These are phyloP conservation scores for Retiboletus flavoniger DNA, from an alignment of 1,284 basidiomycete species.

Conservation along the genomic window DNA sequence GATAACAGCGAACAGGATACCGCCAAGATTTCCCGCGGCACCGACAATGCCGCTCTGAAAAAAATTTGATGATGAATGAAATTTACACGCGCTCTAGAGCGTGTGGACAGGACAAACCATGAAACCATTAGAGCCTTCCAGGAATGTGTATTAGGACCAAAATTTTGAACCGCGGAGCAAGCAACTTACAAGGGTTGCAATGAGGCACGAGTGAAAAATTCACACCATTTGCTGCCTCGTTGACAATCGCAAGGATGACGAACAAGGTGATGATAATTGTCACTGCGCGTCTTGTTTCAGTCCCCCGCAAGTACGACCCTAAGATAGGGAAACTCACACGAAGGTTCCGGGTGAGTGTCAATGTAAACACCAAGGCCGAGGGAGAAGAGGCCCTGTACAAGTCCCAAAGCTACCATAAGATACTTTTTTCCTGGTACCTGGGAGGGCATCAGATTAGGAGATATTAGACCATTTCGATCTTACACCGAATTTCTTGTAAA, in stretches of 20 bases:
- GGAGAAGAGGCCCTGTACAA: slow-evolving; percentile 47
- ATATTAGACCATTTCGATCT: no score
- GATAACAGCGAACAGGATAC: slow-evolving; percentile 48
- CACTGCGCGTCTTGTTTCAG: slow-evolving; percentile 7
- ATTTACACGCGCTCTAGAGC: no score
- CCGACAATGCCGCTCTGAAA: slow-evolving; percentile 50
- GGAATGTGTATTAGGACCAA: no score
- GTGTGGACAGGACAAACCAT: slow-evolving; percentile 29
- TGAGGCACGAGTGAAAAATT: slow-evolving; percentile 57
- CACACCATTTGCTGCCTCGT: slow-evolving; percentile 51
- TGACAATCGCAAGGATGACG: slow-evolving; percentile 15
- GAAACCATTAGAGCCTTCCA: slow-evolving; percentile 35
- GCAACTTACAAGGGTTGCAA: slow-evolving; percentile 44
- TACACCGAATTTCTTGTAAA: slow-evolving; percentile 47
- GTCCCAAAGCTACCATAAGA: slow-evolving; percentile 44
- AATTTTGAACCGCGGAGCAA: not conserved
- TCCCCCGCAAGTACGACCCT: no score
- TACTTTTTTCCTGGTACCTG: slow-evolving; percentile 49
- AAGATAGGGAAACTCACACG: slow-evolving; percentile 13
- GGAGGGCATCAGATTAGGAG: no score
- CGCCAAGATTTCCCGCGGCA: slow-evolving; percentile 53
- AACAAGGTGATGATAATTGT: slow-evolving; percentile 34
- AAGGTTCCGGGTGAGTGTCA: slow-evolving; percentile 32
- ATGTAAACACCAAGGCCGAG: slow-evolving; percentile 51
- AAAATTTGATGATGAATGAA: no score